Evolutionary conservation across 2,329 filamentous ascomycete species (phyloP).

Genomic region (Penicillium capsulatum): DNA sequence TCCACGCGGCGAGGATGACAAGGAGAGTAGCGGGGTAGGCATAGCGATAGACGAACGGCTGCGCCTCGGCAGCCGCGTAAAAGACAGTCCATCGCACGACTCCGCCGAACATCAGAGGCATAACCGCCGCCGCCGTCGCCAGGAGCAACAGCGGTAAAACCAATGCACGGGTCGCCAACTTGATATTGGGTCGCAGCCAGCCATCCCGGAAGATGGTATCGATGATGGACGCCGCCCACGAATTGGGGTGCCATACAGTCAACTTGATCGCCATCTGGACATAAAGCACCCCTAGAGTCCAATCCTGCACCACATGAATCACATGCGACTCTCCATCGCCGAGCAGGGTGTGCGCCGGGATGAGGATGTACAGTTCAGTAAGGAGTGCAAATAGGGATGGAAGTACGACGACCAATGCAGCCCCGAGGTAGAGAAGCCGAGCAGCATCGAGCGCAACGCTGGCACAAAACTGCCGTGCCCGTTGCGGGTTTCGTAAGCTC

Average conservation of each 20-base stretch:
- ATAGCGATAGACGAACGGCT: constrained; percentile 55
- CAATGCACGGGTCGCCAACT: constrained; percentile 77
- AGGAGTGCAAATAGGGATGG: constrained; percentile 75
- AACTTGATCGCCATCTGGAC: constrained; percentile 72
- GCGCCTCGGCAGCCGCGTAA: constrained; percentile 28
- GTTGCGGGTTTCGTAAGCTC: constrained; percentile 30
- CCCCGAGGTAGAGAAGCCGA: constrained; percentile 70
- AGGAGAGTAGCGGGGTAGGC: constrained; percentile 67
- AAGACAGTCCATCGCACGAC: constrained; percentile 45
- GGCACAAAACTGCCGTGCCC: constrained; percentile 23
- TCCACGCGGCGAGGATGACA: constrained; percentile 50
- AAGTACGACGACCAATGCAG: constrained; percentile 69
- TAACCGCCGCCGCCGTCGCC: constrained; percentile 58
- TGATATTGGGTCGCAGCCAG: constrained; percentile 72
- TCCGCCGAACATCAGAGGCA: constrained; percentile 60
- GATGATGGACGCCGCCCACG: constrained; percentile 69
- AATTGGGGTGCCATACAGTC: constrained; percentile 63
- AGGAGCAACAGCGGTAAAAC: constrained; percentile 68
- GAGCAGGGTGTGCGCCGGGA: constrained; percentile 80
- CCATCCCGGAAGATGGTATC: constrained; percentile 69
- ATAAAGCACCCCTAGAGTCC: constrained; percentile 89
- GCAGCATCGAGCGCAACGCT: constrained; percentile 33
- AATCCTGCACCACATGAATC: constrained; percentile 84
- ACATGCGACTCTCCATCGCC: constrained; percentile 33
- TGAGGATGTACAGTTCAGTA: constrained; percentile 81